Base-by-base conservation (phyloP, 768 basidiomycete genomes). In the Collybiopsis luxurians region DNA sequence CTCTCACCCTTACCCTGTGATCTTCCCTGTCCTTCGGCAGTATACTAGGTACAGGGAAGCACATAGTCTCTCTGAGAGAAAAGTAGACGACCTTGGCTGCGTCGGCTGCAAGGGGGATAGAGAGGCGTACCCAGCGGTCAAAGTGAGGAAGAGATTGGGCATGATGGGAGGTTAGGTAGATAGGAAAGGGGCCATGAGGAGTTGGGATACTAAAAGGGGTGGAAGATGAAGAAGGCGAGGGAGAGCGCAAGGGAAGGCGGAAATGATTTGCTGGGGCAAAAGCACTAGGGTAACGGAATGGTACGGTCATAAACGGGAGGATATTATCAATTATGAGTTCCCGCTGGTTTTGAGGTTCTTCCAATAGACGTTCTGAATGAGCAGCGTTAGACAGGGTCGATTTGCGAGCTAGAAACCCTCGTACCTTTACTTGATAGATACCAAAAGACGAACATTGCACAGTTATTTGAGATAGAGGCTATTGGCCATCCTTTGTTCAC, bases 61-160 rank as follows among this genome's bases (percentile, higher is more conserved):
- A 73, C 2, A 69, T 62, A 5, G 77, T 61, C 59, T 90, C 86
- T 27, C 80, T 73, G 21, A 83, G 79, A 9, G 84, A 73, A 46
- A 87, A 77, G 70, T 81, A 90, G 36, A 88, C 66, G 7, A 89
- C 75, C 38, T 81, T 85, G 0, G 89, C 89, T 0, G 87, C 81
- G 30, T 75, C 63, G 24, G 83, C 71, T 17, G 80, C 73, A 7
- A 82, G 78, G 0, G 87, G 86, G 1, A 62, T 60, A 39, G 63
- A 39, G 19, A 77, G 47, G 4, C 44, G 12, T 3, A 67, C 68
- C 2, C 69, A 63, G 42, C 71, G 58, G 38, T 62, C 58, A 61
- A 66, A 75, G 64, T 76, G 70, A 4, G 67, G 28, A 21, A 60
- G 59, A 31, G 60, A 64, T 34, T 70, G 69, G 19, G 71, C 72